These are phyloP conservation scores for Pichia sp. DNA, from an alignment of 1,139 yeast species.

Conservation along the genomic window DNA sequence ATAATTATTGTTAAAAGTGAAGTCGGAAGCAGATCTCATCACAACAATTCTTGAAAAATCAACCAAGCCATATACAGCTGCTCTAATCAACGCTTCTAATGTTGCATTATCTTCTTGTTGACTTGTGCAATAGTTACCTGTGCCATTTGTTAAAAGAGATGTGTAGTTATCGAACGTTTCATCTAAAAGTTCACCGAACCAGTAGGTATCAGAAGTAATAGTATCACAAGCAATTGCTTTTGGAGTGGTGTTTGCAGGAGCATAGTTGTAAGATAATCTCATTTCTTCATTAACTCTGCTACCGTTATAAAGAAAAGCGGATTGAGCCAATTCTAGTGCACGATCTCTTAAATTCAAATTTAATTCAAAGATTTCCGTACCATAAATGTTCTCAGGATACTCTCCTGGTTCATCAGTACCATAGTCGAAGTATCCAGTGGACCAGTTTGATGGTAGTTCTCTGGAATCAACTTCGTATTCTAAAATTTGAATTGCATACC, in stretches of 20 bases:
- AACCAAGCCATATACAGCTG: constrained; percentile 46
- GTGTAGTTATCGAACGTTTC: constrained; percentile 46
- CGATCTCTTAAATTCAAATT: constrained; percentile 53
- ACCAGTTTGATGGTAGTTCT: constrained; percentile 47
- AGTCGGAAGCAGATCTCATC: constrained; percentile 59
- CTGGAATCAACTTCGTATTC: constrained; percentile 51
- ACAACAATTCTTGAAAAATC: constrained; percentile 52
- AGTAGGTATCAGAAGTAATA: constrained; percentile 55
- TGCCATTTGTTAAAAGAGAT: constrained; percentile 47
- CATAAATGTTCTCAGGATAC: constrained; percentile 52
- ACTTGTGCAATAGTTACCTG: constrained; percentile 53
- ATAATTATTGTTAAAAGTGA: constrained; percentile 48
- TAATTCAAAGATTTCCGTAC: constrained; percentile 60
- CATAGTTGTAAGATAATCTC: constrained; percentile 41
- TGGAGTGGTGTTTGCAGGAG: constrained; percentile 47
- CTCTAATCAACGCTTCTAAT: constrained; percentile 51
- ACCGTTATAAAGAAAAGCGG: constrained; percentile 41
- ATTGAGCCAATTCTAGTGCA: constrained; percentile 46
- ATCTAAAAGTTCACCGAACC: constrained; percentile 45
- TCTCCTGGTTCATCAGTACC: constrained; percentile 45
- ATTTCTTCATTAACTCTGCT: constrained; percentile 36
- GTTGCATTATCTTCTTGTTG: constrained; percentile 69
- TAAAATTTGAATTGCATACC: constrained; percentile 55
- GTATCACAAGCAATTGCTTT: constrained; percentile 49
- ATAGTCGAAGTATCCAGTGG: constrained; percentile 52